Base-by-base conservation (phyloP, 768 basidiomycete species). In the Hypsizygus marmoreus region DNA sequence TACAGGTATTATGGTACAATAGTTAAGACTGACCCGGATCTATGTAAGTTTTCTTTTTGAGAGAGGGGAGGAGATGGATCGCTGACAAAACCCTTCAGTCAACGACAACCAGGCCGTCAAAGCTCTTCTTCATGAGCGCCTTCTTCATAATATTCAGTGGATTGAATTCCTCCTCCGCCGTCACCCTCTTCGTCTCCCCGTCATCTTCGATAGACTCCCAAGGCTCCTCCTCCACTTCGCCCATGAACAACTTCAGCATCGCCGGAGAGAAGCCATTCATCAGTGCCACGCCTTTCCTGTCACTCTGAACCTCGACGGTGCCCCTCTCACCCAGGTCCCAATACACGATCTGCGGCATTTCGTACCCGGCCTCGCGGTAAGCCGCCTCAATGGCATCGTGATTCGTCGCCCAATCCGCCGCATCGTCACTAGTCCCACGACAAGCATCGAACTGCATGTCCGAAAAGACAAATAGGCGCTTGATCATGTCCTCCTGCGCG, bases 191-290 rank as follows among this genome's bases (percentile, higher is more conserved):
- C 44, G 35, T 51, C 30, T 54, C 59, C 31, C 62, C 62, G 11
- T 69, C 67, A 22, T 62, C 60, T 6, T 53, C 56, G 26, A 69
- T 59, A 11, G 70, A 63, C 56, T 72, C 68, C 66, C 69, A 70
- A 52, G 54, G 67, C 51, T 40, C 63, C 8, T 57, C 62, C 28
- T 65, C 72, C 16, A 60, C 67, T 33, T 75, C 78, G 9, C 76
- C 81, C 76, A 88, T 79, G 55, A 89, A 88, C 47, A 81, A 71
- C 69, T 88, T 88, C 70, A 89, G 63, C 75, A 87, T 70, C 44
- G 79, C 72, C 14, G 81, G 74, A 43, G 82, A 84, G 57, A 82
- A 88, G 39, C 87, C 88, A 57, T 75, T 84, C 68, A 88, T 66
- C 59, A 88, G 64, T 37, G 83, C 82, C 25, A 86, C 85, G 0